Evolutionary conservation across 108 stramenopile genomes (phyloP).

Genomic region (Heterococcus sp.): DNA sequence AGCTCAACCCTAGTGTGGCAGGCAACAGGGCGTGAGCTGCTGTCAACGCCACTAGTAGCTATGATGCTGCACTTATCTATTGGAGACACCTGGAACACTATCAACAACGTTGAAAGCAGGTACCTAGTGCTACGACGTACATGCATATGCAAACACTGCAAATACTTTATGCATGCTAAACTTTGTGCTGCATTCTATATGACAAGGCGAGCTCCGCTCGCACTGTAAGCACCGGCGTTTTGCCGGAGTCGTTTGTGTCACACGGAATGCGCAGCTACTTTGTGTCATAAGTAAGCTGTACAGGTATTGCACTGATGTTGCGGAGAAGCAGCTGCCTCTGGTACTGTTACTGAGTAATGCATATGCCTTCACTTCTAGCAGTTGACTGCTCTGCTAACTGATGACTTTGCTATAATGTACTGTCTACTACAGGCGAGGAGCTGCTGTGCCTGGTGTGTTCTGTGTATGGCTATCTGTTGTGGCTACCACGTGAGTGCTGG

Average conservation of each 20-base stretch:
- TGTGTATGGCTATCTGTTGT: slow-evolving; percentile 11
- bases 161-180: too few relatives aligned
- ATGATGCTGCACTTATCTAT: slow-evolving; percentile 77
- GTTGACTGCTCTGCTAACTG: not conserved
- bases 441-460: slow-evolving; percentile 44
- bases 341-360: too few relatives aligned
- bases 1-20: slow-evolving; percentile 65
- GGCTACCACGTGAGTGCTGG: not conserved
- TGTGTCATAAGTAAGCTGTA: not conserved
- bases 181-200: not conserved
- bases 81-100: slow-evolving; percentile 90
- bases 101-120: slow-evolving; percentile 79
- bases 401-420: not conserved
- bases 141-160: too few relatives aligned
- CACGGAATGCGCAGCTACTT: not conserved
- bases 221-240: not conserved
- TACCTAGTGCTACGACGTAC: not conserved
- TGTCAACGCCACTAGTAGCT: slow-evolving; percentile 51
- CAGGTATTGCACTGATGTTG: not conserved
- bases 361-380: too few relatives aligned
- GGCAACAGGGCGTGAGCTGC: slow-evolving; percentile 42
- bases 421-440: slow-evolving; percentile 39
- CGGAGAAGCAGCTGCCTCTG: too few relatives aligned
- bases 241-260: not conserved
- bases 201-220: not conserved